Base-by-base conservation (phyloP, 2,329 filamentous ascomycete genomes). In the Trichoderma asperellum region DNA sequence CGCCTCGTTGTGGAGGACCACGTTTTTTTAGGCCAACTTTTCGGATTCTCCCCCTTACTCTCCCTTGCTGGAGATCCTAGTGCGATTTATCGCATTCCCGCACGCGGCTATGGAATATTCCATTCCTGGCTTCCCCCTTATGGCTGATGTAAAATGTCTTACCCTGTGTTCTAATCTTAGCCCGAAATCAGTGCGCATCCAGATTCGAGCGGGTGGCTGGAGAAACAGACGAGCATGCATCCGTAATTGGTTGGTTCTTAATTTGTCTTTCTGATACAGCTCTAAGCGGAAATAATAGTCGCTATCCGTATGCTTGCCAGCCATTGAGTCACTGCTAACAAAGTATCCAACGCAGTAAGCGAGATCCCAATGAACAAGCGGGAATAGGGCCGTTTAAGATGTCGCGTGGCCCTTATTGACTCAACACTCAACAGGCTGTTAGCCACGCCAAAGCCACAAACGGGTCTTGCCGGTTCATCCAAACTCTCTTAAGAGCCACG, bases 71-170 rank as follows among this genome's bases (percentile, higher is more conserved):
- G 7, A 21, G 18, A 12, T 27, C 37, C 8, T 21, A 57, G 35
- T 27, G n/a, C 21, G 43, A 1, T 21, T 34, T 11, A 4, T 57
- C 35, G 27, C 37, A 65, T 57, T 58, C 52, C n/a, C 53, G 12
- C 11, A 37, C 24, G 62, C 11, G 53, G 62, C 53, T 63, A 57
- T 49, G 27, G 62, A 57, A 34, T 57, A 66, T 66, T 35, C 53
- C 62, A 66, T 57, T 66, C 37, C 53, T 49, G 24, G 53, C 27
- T 12, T 7, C 53, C 1, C 5, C 27, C 6, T 11, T 14, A 16
- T 43, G 35, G 61, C 52, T 64, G 52, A 56, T 55, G 52, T 49
- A 66, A 57, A 34, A 27, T 58, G 62, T 66, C 62, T 66, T 27
- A 66, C 53, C 40, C 24, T 49, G 37, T 47, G 62, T 53, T 58